Evolutionary conservation across 2,329 filamentous ascomycete genomes (phyloP), one percentile per base, ranked within the genome.

Genomic region (Talaromyces funiculosus): DNA sequence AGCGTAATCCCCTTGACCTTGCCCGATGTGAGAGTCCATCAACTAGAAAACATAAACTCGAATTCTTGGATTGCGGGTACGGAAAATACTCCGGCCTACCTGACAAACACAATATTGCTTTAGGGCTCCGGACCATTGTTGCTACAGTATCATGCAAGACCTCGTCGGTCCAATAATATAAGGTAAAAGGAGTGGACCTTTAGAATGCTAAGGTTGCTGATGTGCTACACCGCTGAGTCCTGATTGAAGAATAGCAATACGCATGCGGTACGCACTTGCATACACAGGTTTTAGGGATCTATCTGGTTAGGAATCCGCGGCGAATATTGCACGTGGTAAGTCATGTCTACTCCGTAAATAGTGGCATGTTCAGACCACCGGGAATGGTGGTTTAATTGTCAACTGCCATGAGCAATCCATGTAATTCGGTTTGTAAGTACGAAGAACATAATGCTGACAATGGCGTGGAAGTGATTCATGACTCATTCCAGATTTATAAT

Each of bases 401-500:
- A 6, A 16, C 12, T 16, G 18, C 24, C 3, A 14, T 22, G 4
- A 22, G 18, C 14, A 43, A 43, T 40, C 18, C 10, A 10, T 20
- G 8, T 40, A 16, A 14, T 37, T 16, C 35, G 4, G 9, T 31
- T 31, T n/a, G n/a, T n/a, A 31, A 31, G 4, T 31, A 31, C 4
- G 4, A 31, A 33, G 31, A 33, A 22, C 6, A 16, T 43, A 7
- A 43, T 10, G 8, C 4, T 8, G 42, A 14, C 4, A 4, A 16
- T 42, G 14, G 40, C 18, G 40, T 14, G 38, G 38, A 20, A 24
- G 42, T 5, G 12, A 24, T n/a, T 24, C 38, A n/a, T n/a, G n/a
- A n/a, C n/a, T n/a, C n/a, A n/a, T n/a, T 26, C 29, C 14, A 55
- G 35, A 58, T 62, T 61, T 59, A 59, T 66, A 66, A 67, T 68